Base-by-base conservation (phyloP, 305 asterid species). In the Vinca major region DNA sequence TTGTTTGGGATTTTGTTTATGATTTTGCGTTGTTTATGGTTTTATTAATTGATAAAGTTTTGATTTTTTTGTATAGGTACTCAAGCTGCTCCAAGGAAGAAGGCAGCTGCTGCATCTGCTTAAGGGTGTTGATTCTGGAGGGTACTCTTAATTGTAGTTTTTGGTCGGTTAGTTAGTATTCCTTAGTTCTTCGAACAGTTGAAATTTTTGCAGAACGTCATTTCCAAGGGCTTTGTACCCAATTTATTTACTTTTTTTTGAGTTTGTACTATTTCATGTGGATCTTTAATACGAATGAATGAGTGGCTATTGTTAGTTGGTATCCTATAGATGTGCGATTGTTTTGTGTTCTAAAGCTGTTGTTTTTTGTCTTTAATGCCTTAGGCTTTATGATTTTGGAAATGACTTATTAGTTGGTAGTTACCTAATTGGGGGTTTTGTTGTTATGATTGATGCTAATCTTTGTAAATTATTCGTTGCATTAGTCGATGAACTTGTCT, bases 41-140 rank as follows among this genome's bases (percentile, higher is more conserved):
- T 14, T 14, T 13, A 41, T 7, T 58, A n/a, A 7, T 58, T 70
- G 64, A 66, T 37, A 61, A 40, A 43, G 16, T n/a, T n/a, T 50
- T 20, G 26, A 33, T 17, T 62, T 48, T 17, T 65, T 50, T 11
- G 14, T 14, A 21, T 75, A 89, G 95, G 96, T 40, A 87, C 92
- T 62, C 77, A 90, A 81, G 97, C 95, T 51, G 97, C 97, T 44
- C 97, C 97, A n/a, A 88, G 95, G 95, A 88, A 88, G 83, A 88
- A 85, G 85, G 84, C 72, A 26, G 88, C 86, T 7, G 86, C 89
- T 62, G 87, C 86, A 39, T 84, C 96, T 65, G 82, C 88, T 71
- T 90, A 75, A 88, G 73, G 26, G 52, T 10, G 12, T 60, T 52
- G 65, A 10, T 73, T 45, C 76, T 73, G 66, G 68, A 53, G 41